A percentile compares a stretch with the other conserved stretches of the same genome.
Evolutionary conservation across 169 alveolate species (phyloP).

Genomic region (Plasmodium ovale): DNA sequence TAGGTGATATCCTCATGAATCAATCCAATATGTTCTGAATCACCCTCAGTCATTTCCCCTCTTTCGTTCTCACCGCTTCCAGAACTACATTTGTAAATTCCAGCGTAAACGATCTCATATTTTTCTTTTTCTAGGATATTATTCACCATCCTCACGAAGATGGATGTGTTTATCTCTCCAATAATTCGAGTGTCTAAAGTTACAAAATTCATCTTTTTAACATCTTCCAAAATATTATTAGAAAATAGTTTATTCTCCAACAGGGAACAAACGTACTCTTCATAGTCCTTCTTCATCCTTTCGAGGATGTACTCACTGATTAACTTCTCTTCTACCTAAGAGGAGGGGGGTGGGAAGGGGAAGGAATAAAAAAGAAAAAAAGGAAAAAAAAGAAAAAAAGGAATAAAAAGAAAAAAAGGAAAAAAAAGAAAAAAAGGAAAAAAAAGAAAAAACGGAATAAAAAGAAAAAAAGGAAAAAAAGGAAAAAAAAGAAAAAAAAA

Average conservation of each 20-base stretch:
- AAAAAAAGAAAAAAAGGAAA: too few relatives aligned
- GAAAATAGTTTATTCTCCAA: constrained; percentile 15
- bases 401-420: too few relatives aligned
- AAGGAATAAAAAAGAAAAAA: neutral
- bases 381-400: too few relatives aligned
- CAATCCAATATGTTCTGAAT: neutral
- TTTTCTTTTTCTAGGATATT: constrained; percentile 8
- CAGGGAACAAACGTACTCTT: constrained; percentile 6
- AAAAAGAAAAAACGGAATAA: too few relatives aligned
- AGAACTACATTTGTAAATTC: neutral
- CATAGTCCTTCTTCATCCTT: constrained; percentile 38
- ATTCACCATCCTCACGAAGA: constrained; percentile 22
- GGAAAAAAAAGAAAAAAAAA: too few relatives aligned
- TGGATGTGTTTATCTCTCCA: constrained; percentile 15
- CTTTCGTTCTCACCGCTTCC: neutral
- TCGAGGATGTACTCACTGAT: constrained; percentile 30
- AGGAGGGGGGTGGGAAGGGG: neutral
- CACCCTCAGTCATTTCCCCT: neutral
- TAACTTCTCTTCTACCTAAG: constrained; percentile 33
- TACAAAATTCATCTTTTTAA: constrained; percentile 17
- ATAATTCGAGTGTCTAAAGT: constrained; percentile 11
- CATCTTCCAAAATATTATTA: constrained; percentile 31
- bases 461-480: too few relatives aligned
- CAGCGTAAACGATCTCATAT: constrained; percentile 11
- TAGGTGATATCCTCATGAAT: constrained; percentile 2